A percentile compares a stretch with the other conserved stretches of the same genome.
phyloP scores from a whole-genome alignment of 129 eudicot species.

The Cynara cardunculus region DNA sequence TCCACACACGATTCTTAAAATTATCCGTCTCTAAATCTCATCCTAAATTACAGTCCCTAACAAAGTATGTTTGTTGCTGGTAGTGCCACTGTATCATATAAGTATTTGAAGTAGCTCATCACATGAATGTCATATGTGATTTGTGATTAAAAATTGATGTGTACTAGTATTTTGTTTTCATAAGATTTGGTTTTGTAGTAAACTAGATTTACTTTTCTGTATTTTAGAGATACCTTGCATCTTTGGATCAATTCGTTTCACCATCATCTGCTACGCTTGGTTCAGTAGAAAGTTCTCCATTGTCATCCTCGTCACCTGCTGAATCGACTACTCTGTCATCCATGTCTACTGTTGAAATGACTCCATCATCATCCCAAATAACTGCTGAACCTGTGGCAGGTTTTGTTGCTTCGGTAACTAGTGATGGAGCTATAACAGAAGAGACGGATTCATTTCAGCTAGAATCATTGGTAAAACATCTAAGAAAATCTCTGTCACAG shows the following conservation, averaged over 20 bases:
- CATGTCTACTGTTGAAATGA: not conserved
- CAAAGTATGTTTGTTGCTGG: not conserved
- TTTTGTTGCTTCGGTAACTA: not conserved
- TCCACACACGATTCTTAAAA: too few relatives aligned
- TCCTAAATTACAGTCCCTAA: too few relatives aligned
- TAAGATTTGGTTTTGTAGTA: not conserved
- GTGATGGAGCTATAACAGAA: not conserved
- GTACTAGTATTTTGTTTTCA: not conserved
- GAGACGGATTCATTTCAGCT: conserved; percentile 3
- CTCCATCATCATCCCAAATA: conserved; percentile 18
- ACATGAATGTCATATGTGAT: not conserved
- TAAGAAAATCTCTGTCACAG: conserved; percentile 19
- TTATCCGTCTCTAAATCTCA: too few relatives aligned
- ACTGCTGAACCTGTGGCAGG: not conserved
- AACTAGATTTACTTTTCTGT: conserved; percentile 1
- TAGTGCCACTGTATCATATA: not conserved
- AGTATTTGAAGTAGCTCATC: not conserved
- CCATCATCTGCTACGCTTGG: conserved; percentile 3
- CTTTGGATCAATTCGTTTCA: conserved; percentile 26
- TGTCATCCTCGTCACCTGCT: conserved; percentile 1
- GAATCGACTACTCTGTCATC: conserved; percentile 3
- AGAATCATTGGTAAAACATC: conserved; percentile 22
- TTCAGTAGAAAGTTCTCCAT: not conserved
- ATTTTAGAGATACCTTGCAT: conserved; percentile 30
- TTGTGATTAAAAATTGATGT: not conserved